Evolutionary conservation across 2,329 filamentous ascomycete genomes (phyloP), one percentile per base, ranked within the genome.

Genomic region (Trichophyton verrucosum): DNA sequence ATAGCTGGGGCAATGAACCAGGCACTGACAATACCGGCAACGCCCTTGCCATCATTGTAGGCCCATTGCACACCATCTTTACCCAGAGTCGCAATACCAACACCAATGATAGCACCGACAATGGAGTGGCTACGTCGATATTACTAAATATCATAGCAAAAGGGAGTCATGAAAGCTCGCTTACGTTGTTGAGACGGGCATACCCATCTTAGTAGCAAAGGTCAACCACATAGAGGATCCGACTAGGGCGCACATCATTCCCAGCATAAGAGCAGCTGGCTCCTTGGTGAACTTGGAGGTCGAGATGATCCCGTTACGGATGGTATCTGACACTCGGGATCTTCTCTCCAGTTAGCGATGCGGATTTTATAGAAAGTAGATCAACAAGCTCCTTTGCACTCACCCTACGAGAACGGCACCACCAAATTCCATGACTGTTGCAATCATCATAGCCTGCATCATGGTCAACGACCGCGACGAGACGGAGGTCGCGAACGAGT

Each of bases 401-500:
- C 27, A 70, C 57, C 80, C 80, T 46, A 81, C 73, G 56, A 75
- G 77, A 6, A 81, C 75, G n/a, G 79, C 80, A 61, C 80, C 80
- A 11, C 79, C 68, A 65, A 82, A 77, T 66, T 82, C 80, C 17
- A 79, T 81, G 62, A 76, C 64, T 27, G 76, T 72, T 59, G 78
- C 75, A 20, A 82, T 69, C 24, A 81, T 67, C 64, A 79, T 79
- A 66, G 75, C 79, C 67, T 80, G 78, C 57, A 74, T 72, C 77
- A 81, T 80, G 44, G 77, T 78, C 66, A 82, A 73, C 42, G 78
- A 80, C 27, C 75, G 72, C 3, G 80, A 79, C 13, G 78, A 78
- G 38, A 82, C 78, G 2, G 74, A 77, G 20, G 78, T 80, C 33
- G 80, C 80, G 70, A 80, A 82, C 0, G 79, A 75, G 68, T 81